Percentiles rank a stretch among this genome's conserved stretches.
phyloP scores from a whole-genome alignment of 169 alveolate species.

The Cystoisospora suis region DNA sequence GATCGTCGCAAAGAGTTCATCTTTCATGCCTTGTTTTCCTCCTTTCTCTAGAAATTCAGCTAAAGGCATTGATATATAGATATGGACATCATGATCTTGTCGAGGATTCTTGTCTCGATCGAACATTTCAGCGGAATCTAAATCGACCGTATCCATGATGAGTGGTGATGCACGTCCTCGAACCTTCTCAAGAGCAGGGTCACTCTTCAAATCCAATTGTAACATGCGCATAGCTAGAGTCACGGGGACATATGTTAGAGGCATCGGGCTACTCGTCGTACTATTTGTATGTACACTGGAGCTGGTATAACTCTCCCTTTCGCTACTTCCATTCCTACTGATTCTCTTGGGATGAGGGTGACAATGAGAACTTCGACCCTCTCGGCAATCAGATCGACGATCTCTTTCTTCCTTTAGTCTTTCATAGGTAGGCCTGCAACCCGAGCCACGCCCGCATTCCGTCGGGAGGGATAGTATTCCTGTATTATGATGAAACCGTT shows the following conservation, averaged over 20 bases:
- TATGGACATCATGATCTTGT: neutral
- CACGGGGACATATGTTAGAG: neutral
- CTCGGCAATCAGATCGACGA: too few species aligned
- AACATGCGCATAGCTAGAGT: neutral
- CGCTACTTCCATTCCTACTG: neutral
- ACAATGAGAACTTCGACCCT: neutral
- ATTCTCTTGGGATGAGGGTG: too few species aligned
- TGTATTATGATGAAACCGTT: too few species aligned
- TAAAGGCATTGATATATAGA: neutral
- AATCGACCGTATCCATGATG: neutral
- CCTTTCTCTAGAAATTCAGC: neutral
- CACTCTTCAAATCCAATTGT: neutral
- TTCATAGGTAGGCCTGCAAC: too few species aligned
- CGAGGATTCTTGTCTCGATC: neutral
- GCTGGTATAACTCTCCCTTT: neutral
- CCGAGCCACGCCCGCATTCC: neutral
- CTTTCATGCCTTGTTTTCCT: neutral
- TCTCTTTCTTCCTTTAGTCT: too few species aligned
- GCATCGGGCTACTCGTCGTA: too few species aligned
- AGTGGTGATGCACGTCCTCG: neutral
- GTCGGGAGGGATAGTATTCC: neutral
- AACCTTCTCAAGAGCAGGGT: neutral
- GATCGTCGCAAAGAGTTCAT: neutral
- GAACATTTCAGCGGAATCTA: neutral
- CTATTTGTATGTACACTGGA: too few species aligned